Conservation (phyloP, 2,329 filamentous ascomycete genomes). For the Bisporella sp. region DNA sequence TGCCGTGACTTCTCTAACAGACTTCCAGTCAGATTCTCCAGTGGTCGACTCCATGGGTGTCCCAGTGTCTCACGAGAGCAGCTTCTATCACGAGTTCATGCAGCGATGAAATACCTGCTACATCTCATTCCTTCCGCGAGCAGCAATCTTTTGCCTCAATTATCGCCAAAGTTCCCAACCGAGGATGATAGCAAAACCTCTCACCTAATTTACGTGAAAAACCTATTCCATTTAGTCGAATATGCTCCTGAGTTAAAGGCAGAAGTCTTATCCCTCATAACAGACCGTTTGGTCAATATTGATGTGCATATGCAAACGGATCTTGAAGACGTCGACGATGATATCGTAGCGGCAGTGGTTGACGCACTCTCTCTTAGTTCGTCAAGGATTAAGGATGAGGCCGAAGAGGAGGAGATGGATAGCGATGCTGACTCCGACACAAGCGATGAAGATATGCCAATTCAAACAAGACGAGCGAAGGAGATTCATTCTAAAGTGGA, state of each 20-base stretch:
- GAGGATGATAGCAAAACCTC: conserved; percentile 67
- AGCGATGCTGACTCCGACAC: conserved; percentile 66
- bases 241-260: conserved; percentile 74
- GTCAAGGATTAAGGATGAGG: conserved; percentile 43
- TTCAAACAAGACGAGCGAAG: conserved; percentile 57
- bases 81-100: conserved; percentile 67
- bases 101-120: conserved; percentile 67
- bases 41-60: conserved; percentile 33
- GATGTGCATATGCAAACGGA: conserved; percentile 94
- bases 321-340: conserved; percentile 86
- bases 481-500: conserved; percentile 74
- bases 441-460: conserved; percentile 63
- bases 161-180: conserved; percentile 67
- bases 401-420: conserved; percentile 39
- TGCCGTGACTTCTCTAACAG: conserved; percentile 23
- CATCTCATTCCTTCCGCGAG: conserved; percentile 75
- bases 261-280: conserved; percentile 76
- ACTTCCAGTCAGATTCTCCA: conserved; percentile 29
- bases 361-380: conserved; percentile 38
- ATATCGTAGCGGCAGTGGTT: conserved; percentile 68
- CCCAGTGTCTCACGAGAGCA: conserved; percentile 55
- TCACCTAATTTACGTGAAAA: conserved; percentile 85
- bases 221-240: conserved; percentile 68
- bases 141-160: conserved; percentile 58
- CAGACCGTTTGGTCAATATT: conserved; percentile 83